Evolutionary conservation across 2,329 filamentous ascomycete genomes (phyloP).

Genomic region (Venturia aucupariae): DNA sequence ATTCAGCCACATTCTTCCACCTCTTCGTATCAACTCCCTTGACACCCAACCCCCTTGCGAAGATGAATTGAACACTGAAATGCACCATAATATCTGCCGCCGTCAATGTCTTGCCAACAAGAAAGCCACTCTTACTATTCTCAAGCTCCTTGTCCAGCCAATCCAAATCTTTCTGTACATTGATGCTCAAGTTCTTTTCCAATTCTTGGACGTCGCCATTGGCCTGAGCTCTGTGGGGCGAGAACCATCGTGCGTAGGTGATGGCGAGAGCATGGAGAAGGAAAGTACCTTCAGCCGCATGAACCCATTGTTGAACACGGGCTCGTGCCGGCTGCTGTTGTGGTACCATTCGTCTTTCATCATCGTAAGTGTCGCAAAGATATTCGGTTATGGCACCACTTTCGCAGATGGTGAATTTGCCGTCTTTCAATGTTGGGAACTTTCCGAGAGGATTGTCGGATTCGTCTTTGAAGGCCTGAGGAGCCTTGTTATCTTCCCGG

Average conservation of each 20-base stretch:
- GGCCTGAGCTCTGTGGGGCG: slow-evolving; percentile 22
- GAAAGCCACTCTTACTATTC: slow-evolving; percentile 29
- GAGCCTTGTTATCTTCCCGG: slow-evolving; percentile 31
- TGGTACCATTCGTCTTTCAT: slow-evolving; percentile 28
- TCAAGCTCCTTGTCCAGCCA: slow-evolving; percentile 36
- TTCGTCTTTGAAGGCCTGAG: slow-evolving; percentile 33
- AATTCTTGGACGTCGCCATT: slow-evolving; percentile 21
- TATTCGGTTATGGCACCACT: slow-evolving; percentile 42
- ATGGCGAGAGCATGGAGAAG: slow-evolving; percentile 37
- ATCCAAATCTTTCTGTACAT: slow-evolving; percentile 37
- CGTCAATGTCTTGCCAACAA: slow-evolving; percentile 34
- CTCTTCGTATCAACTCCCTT: slow-evolving; percentile 22
- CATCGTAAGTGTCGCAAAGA: slow-evolving; percentile 39
- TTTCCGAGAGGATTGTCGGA: slow-evolving; percentile 37
- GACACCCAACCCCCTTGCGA: slow-evolving; percentile 30
- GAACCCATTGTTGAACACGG: slow-evolving; percentile 35
- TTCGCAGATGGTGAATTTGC: slow-evolving; percentile 32
- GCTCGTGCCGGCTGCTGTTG: slow-evolving; percentile 25
- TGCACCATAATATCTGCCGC: slow-evolving; percentile 39
- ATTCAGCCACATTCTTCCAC: slow-evolving; percentile 27
- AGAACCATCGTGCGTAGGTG: slow-evolving; percentile 36
- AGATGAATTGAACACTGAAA: slow-evolving; percentile 33
- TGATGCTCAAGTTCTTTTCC: slow-evolving; percentile 31
- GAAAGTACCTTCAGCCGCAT: slow-evolving; percentile 40
- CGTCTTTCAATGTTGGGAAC: slow-evolving; percentile 36